Conservation (phyloP, 2,329 filamentous ascomycete species). For the Aspergillus flavus region DNA sequence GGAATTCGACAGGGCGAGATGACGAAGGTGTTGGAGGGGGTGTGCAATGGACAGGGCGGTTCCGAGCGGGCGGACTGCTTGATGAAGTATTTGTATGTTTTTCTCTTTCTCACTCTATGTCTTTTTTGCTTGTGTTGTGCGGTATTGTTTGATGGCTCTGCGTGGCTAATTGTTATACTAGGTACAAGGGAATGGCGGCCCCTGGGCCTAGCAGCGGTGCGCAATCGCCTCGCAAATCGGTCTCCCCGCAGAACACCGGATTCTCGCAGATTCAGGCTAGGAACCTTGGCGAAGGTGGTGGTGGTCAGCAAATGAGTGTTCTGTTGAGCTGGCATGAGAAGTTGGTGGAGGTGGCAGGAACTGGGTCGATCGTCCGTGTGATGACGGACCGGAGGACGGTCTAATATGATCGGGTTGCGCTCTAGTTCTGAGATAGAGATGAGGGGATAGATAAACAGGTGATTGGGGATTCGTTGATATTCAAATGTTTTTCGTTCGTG, state of each 20-base stretch:
- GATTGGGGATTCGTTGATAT: neutral
- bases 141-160: neutral
- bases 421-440: neutral
- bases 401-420: slow-evolving; percentile 38
- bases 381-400: slow-evolving; percentile 97
- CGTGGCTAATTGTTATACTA: slow-evolving; percentile 37
- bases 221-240: slow-evolving; percentile 53
- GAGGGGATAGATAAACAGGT: slow-evolving; percentile 3
- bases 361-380: slow-evolving; percentile 88
- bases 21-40: slow-evolving; percentile 79
- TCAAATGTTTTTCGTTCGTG: neutral
- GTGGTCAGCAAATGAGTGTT: slow-evolving; percentile 92
- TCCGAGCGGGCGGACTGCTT: slow-evolving; percentile 85
- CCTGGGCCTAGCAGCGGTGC: slow-evolving; percentile 41
- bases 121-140: neutral
- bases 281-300: slow-evolving; percentile 64
- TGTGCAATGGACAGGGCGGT: slow-evolving; percentile 78
- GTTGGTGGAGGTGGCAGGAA: slow-evolving; percentile 88
- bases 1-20: slow-evolving; percentile 97
- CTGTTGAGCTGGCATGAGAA: slow-evolving; percentile 98
- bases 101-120: neutral
- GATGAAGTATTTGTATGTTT: slow-evolving; percentile 92
- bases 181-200: slow-evolving; percentile 85
- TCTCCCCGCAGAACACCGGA: slow-evolving; percentile 77
- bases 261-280: slow-evolving; percentile 77